Percentiles rank a stretch among this genome's conserved stretches.
phyloP scores from a whole-genome alignment of 2,329 filamentous ascomycete species.

The Claviceps purpurea region DNA sequence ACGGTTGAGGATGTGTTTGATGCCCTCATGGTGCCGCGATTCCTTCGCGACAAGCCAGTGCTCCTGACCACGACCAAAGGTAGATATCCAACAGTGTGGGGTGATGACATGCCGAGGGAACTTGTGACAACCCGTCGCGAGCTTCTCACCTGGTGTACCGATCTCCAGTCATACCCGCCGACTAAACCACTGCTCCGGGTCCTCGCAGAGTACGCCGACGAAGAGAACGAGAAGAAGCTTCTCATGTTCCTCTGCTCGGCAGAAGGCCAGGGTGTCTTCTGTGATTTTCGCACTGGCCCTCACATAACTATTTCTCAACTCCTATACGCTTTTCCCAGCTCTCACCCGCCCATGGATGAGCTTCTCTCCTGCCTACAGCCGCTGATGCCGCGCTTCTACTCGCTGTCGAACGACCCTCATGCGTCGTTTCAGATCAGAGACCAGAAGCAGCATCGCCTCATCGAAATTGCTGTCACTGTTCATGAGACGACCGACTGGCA shows the following conservation, averaged over 20 bases:
- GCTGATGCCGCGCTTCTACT: conserved; percentile 97
- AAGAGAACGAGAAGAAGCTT: conserved; percentile 77
- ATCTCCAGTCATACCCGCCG: conserved; percentile 84
- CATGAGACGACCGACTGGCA: conserved; percentile 78
- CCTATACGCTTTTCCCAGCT: conserved; percentile 80
- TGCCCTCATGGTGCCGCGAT: conserved; percentile 65
- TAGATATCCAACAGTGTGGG: conserved; percentile 97
- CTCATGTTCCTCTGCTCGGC: conserved; percentile 74
- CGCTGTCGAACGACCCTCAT: conserved; percentile 88
- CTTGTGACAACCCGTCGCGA: conserved; percentile 84
- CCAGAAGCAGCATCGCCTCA: conserved; percentile 59
- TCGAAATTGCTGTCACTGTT: conserved; percentile 94
- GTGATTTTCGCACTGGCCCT: conserved; percentile 81
- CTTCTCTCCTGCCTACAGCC: conserved; percentile 70
- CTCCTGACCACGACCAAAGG: conserved; percentile 66
- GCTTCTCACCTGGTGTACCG: conserved; percentile 88
- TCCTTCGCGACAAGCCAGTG: conserved; percentile 72
- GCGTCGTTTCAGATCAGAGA: conserved; percentile 56
- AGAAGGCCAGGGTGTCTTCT: conserved; percentile 85
- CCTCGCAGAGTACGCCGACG: conserved; percentile 70
- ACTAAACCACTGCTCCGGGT: conserved; percentile 78
- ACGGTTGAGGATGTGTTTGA: conserved; percentile 78
- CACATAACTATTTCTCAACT: conserved; percentile 78
- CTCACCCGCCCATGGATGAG: conserved; percentile 72
- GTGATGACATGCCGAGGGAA: conserved; percentile 71